Evolutionary conservation across 2,329 filamentous ascomycete genomes (phyloP).

Genomic region (Monosporascus sp.): DNA sequence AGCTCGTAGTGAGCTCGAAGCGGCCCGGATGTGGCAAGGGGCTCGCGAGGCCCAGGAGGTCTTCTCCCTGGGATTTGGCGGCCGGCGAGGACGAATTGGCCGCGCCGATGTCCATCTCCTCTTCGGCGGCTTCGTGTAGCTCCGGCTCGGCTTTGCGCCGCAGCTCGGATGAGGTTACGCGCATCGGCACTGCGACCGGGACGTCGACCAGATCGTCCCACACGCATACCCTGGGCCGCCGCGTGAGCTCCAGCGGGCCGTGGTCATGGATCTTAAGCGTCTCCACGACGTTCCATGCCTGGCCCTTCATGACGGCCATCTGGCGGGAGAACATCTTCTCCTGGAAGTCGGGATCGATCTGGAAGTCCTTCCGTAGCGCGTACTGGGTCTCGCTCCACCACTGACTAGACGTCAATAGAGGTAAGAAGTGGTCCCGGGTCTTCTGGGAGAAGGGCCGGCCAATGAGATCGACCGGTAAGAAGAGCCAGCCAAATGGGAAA

Average conservation of each 20-base stretch:
- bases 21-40: constrained; percentile 69
- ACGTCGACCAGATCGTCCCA: constrained; percentile 98
- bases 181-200: constrained; percentile 86
- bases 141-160: constrained; percentile 56
- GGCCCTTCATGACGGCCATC: constrained; percentile 98
- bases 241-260: constrained; percentile 86
- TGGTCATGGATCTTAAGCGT: constrained; percentile 90
- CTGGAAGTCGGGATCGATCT: constrained; percentile 91
- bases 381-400: constrained; percentile 97
- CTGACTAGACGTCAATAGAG: constrained; percentile 83
- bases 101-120: constrained; percentile 88
- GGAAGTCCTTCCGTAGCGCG: constrained; percentile 80
- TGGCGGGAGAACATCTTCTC: constrained; percentile 99
- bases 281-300: constrained; percentile 98
- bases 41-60: constrained; percentile 64
- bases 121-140: constrained; percentile 51
- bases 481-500: constrained; percentile 98
- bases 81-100: constrained; percentile 48
- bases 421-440: constrained; percentile 92
- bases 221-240: constrained; percentile 85
- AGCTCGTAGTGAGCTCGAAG: constrained; percentile 57
- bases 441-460: constrained; percentile 93
- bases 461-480: constrained; percentile 92
- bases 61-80: constrained; percentile 41
- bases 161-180: constrained; percentile 78